Evolutionary conservation across 768 basidiomycete species (phyloP), one percentile per base, ranked within the genome.

Genomic region (Macrolepiota fuliginosa): DNA sequence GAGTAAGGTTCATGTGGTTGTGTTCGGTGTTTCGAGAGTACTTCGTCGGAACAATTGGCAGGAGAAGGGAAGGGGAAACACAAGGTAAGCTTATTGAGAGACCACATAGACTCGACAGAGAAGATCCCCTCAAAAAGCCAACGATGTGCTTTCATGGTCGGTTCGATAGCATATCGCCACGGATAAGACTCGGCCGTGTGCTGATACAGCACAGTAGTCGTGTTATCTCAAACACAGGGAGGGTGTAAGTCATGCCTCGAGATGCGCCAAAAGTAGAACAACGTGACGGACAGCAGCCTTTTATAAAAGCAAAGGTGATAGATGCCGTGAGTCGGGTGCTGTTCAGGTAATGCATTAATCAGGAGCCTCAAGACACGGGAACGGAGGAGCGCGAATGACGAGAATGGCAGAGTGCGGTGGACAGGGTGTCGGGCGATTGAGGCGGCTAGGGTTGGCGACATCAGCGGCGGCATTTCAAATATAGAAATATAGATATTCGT

Each of bases 151-250:
- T 58, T 1, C 24, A 17, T 3, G n/a, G 6, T 29, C 56, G 13
- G 56, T 46, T 49, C 45, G 25, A 32, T 47, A 35, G 45, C 12
- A 22, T 63, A 69, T 60, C 55, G 46, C 57, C 45, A 45, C 65
- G 66, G 66, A 62, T 63, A 63, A 72, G 69, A 54, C 59, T 72
- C 69, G 69, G 71, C 65, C 49, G 45, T 59, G 42, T 58, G 50
- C 40, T 68, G 68, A 66, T 62, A 62, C 62, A 54, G 19, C 22
- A 1, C 4, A n/a, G 10, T 24, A 22, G 11, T 49, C 22, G 46
- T 19, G 46, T 7, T 11, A 49, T 22, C 10, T 2, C 22, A 6
- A 3, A 12, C 22, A 19, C 22, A 25, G 42, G 7, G 17, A 17
- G 19, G 19, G 1, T n/a, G 42, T n/a, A 45, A 7, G 17, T n/a